A percentile compares a stretch with the other conserved stretches of the same genome.
These are phyloP conservation scores for Zelonia costaricensis DNA, from an alignment of 208 protist genomes.

Conservation along the genomic window DNA sequence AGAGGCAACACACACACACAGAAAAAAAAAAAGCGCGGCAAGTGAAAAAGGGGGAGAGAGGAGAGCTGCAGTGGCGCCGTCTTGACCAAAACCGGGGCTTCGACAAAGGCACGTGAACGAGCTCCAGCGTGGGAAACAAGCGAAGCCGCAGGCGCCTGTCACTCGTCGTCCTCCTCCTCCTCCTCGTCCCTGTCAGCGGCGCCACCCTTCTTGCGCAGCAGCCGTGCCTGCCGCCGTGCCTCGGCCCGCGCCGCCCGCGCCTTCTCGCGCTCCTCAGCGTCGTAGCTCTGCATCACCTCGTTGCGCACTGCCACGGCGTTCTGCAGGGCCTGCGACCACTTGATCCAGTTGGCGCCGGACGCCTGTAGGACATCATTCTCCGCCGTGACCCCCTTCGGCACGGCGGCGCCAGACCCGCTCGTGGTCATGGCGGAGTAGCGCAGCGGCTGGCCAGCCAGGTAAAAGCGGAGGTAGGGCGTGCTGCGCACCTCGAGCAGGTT, in stretches of 20 bases:
- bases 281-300: slow-evolving; percentile 62
- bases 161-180: slow-evolving; percentile 48
- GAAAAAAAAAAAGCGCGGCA: background rate
- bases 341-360: slow-evolving; percentile 59
- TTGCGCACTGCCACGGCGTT: slow-evolving; percentile 85
- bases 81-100: too few species aligned
- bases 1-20: background rate
- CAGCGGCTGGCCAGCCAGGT: slow-evolving; percentile 56
- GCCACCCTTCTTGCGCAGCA: slow-evolving; percentile 37
- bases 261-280: slow-evolving; percentile 48
- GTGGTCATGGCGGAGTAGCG: slow-evolving; percentile 47
- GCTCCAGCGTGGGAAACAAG: too few species aligned
- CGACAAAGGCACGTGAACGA: too few species aligned
- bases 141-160: too few species aligned
- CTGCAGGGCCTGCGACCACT: slow-evolving; percentile 65
- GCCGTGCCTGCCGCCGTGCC: slow-evolving; percentile 35
- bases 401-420: slow-evolving; percentile 2
- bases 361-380: slow-evolving; percentile 45
- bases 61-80: too few species aligned
- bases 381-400: slow-evolving; percentile 21
- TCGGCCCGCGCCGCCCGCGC: slow-evolving; percentile 46
- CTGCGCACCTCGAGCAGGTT: slow-evolving; percentile 59
- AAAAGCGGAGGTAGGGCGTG: slow-evolving; percentile 83
- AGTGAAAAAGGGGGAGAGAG: too few species aligned
- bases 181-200: slow-evolving; percentile 51